phyloP scores from a whole-genome alignment of 2,329 filamentous ascomycete species.

The Cordyceps pruinosa region DNA sequence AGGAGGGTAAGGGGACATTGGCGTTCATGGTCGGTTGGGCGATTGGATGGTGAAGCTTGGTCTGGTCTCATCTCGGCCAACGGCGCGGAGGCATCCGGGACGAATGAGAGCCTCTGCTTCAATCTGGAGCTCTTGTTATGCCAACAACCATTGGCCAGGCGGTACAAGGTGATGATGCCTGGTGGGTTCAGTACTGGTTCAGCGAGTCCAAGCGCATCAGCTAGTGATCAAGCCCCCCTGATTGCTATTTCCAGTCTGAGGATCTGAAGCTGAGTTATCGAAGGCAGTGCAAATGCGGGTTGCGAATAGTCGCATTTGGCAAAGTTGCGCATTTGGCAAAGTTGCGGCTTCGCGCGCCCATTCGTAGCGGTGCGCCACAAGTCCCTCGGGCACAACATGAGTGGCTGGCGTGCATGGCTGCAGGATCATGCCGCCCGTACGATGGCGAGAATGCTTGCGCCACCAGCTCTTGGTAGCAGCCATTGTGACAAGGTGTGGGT shows the following conservation, averaged over 20 bases:
- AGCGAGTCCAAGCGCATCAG: not conserved
- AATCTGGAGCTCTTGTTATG: not conserved
- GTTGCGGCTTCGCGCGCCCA: not conserved
- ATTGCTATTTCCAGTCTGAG: not conserved
- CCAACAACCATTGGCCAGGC: not conserved
- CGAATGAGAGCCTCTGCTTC: slow-evolving; percentile 1
- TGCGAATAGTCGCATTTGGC: slow-evolving; percentile 1
- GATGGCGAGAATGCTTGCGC: not conserved
- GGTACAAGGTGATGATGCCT: not conserved
- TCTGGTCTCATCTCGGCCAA: slow-evolving; percentile 9
- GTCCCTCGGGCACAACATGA: not conserved
- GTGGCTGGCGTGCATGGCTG: not conserved
- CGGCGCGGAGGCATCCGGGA: slow-evolving; percentile 1
- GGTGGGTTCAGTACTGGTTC: not conserved
- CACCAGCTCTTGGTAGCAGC: not conserved
- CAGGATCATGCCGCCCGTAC: not conserved
- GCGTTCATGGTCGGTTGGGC: not conserved
- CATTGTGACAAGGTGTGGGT: not conserved
- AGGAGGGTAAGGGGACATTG: slow-evolving; percentile 7
- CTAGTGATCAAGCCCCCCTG: not conserved
- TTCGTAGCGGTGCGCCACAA: not conserved
- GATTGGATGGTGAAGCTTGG: not conserved
- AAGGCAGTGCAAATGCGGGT: not conserved
- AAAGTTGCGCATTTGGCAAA: too few relatives aligned
- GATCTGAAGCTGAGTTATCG: not conserved